A percentile compares a stretch with the other conserved stretches of the same genome.
phyloP scores from a whole-genome alignment of 2,329 filamentous ascomycete genomes.

The Paecilomyces dactylethromorphus region DNA sequence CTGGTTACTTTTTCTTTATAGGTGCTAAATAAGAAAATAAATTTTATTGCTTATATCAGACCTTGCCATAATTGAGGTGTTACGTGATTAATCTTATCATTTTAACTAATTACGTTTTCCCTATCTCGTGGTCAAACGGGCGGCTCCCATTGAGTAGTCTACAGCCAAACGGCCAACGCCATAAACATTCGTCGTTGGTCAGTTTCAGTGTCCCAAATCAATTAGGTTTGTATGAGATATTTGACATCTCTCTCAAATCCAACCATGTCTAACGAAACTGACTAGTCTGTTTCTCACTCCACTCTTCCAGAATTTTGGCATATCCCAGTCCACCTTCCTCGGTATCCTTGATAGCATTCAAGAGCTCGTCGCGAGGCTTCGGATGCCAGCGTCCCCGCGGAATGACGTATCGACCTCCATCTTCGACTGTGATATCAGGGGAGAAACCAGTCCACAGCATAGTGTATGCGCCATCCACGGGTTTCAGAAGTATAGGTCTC shows the following conservation, averaged over 20 bases:
- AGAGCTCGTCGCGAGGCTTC: slow-evolving; percentile 12
- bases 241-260: not conserved
- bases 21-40: no score
- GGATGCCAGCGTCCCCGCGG: slow-evolving; percentile 16
- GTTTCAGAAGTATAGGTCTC: slow-evolving; percentile 8
- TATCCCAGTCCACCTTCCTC: slow-evolving; percentile 13
- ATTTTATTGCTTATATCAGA: no score
- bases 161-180: no score
- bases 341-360: slow-evolving; percentile 9
- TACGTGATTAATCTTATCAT: no score
- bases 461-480: slow-evolving; percentile 15
- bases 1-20: no score
- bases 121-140: no score
- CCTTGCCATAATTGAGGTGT: no score
- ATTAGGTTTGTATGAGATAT: no score
- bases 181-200: no score
- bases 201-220: no score
- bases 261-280: not conserved
- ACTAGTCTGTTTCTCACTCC: slow-evolving; percentile 7
- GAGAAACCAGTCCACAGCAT: slow-evolving; percentile 15
- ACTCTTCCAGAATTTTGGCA: slow-evolving; percentile 12
- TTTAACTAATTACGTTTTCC: no score
- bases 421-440: slow-evolving; percentile 7
- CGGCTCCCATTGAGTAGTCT: no score
- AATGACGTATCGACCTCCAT: slow-evolving; percentile 14